Evolutionary conservation across 139 green algal species (phyloP), one percentile per base, ranked within the genome.

Genomic region (Microglena sp.): DNA sequence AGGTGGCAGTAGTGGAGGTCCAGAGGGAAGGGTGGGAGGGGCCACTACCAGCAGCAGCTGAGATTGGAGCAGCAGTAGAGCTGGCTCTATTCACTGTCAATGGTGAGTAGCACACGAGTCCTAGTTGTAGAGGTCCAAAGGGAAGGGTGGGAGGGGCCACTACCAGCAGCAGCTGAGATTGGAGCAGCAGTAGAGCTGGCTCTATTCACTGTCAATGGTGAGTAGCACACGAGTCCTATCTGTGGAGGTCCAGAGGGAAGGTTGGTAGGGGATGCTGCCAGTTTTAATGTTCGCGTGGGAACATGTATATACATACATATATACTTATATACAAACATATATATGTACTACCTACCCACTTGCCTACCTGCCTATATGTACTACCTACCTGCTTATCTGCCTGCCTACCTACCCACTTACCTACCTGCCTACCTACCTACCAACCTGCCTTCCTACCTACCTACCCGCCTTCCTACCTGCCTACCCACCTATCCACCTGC

Each of bases 131-230:
- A 76, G 45, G 15, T 70, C 45, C 32, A 30, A 8, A 65, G 53
- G 0, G 69, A 76, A 63, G 69, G 66, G 35, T 74, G 35, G 46
- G 64, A 45, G 15, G 66, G 74, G 45, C 59, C 43, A 1, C 60
- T 74, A 22, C 66, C 67, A 0, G 59, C 27, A 2, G 35, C 73
- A 0, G 30, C 57, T 0, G 56, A 60, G 8, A 57, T 84, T n/a
- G 76, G 68, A 2, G 43, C 55, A 1, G 67, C 70, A 3, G 67
- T 86, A 45, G 79, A 86, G 68, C 5, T 35, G 27, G 71, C 77
- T 57, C 70, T 86, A 45, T 86, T 68, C 68, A 64, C 72, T 15
- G 32, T 72, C 46, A 67, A 73, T 24, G 78, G 75, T 78, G 33
- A 66, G 75, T 34, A 11, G 24, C n/a, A n/a, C n/a, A n/a, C n/a